These are phyloP conservation scores for Podosphaera fusca DNA, from an alignment of 2,329 filamentous ascomycete genomes.

Conservation along the genomic window DNA sequence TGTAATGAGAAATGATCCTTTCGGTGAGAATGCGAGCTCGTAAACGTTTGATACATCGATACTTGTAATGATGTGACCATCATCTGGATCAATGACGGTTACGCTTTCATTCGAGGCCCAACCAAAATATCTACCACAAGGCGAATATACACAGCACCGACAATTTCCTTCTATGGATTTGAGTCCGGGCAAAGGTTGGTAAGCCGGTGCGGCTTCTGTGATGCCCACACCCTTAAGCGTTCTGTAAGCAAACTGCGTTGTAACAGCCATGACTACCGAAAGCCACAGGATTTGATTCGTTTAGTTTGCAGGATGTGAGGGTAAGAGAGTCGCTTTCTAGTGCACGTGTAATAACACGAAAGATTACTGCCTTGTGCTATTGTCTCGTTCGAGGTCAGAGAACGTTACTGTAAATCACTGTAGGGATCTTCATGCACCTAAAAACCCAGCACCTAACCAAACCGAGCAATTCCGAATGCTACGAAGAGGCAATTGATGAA, in stretches of 20 bases:
- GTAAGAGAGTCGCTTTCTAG: constrained; percentile 9
- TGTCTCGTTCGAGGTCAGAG: not conserved
- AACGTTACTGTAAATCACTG: not conserved
- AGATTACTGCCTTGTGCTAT: constrained; percentile 6
- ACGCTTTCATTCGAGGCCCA: constrained; percentile 82
- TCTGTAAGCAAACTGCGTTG: constrained; percentile 89
- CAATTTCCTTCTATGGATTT: constrained; percentile 75
- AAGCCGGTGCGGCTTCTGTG: constrained; percentile 74
- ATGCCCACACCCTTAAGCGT: constrained; percentile 92
- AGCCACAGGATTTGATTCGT: constrained; percentile 32
- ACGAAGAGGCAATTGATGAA: constrained; percentile 1
- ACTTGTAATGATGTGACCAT: constrained; percentile 48
- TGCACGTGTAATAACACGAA: constrained; percentile 1
- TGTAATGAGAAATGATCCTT: constrained; percentile 80
- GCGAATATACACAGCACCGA: constrained; percentile 85
- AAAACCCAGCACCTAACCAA: constrained; percentile 4
- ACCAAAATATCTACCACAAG: constrained; percentile 86
- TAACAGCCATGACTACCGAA: constrained; percentile 83
- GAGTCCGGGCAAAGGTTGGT: constrained; percentile 68
- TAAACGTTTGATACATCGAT: constrained; percentile 68
- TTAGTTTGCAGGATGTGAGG: constrained; percentile 8
- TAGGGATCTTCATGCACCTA: constrained; percentile 2
- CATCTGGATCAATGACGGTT: constrained; percentile 59
- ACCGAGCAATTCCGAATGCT: constrained; percentile 4
- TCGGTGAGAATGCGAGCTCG: constrained; percentile 83